Evolutionary conservation across 2,329 filamentous ascomycete genomes (phyloP).

Genomic region (Cladosporium austrohemisphaericum): DNA sequence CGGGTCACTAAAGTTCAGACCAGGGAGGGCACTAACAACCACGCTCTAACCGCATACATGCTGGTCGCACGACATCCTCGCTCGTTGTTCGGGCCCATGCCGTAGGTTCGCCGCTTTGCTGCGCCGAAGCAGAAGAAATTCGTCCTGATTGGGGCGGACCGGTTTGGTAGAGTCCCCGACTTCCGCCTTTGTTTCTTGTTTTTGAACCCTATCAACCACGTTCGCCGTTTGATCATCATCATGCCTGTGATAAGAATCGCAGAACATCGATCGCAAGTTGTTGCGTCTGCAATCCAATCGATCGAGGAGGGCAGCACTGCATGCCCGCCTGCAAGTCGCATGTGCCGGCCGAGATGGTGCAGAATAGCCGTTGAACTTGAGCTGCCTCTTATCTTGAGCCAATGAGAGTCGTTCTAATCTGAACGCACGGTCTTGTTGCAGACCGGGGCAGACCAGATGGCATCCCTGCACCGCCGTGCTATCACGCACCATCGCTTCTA

Average conservation of each 20-base stretch:
- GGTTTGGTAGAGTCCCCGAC: neutral
- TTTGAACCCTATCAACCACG: neutral
- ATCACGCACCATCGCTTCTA: slow-evolving; percentile 1
- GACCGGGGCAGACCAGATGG: slow-evolving; percentile 3
- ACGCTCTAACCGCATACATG: no score
- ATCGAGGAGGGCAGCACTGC: slow-evolving; percentile 1
- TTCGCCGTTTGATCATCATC: neutral
- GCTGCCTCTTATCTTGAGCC: slow-evolving; percentile 7
- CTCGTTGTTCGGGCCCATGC: slow-evolving; percentile 10
- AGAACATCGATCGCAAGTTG: neutral
- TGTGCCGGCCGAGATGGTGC: slow-evolving; percentile 7
- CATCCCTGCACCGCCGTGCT: slow-evolving; percentile 3
- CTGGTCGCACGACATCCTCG: slow-evolving; percentile 14
- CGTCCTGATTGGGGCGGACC: neutral
- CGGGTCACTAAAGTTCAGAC: slow-evolving; percentile 12
- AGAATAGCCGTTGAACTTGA: slow-evolving; percentile 12
- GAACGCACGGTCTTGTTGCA: neutral
- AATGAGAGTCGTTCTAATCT: neutral
- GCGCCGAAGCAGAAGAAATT: neutral
- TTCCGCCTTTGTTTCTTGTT: neutral
- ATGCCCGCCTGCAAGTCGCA: slow-evolving; percentile 1
- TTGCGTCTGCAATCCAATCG: neutral
- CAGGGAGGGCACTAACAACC: no score
- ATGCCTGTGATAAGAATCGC: no score
- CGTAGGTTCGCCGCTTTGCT: slow-evolving; percentile 7